These are phyloP conservation scores for Ophiocordyceps sinensis DNA, from an alignment of 2,329 filamentous ascomycete genomes.

Conservation along the genomic window DNA sequence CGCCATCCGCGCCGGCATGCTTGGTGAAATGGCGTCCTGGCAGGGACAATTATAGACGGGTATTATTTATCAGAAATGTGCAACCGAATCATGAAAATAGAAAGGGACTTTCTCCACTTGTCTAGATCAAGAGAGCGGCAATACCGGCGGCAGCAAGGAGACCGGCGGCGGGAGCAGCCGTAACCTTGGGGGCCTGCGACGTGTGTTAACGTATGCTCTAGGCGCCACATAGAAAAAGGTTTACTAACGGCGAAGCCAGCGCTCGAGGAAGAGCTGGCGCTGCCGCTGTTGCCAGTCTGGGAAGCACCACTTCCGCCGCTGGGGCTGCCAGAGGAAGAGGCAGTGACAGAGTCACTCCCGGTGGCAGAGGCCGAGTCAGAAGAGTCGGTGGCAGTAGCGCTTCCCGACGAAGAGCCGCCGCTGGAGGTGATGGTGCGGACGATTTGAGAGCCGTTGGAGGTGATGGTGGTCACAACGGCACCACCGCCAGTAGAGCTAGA, in stretches of 20 bases:
- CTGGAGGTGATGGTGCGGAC: slow-evolving; percentile 11
- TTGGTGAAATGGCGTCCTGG: slow-evolving; percentile 11
- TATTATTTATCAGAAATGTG: slow-evolving; percentile 29
- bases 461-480: slow-evolving; percentile 9
- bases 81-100: slow-evolving; percentile 15
- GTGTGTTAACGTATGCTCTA: no score
- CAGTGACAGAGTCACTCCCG: neutral
- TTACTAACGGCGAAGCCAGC: slow-evolving; percentile 15
- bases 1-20: slow-evolving; percentile 7
- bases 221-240: no score
- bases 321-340: neutral
- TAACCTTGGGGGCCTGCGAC: slow-evolving; percentile 22
- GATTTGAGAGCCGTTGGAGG: no score
- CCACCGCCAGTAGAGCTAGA: slow-evolving; percentile 3
- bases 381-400: slow-evolving; percentile 8
- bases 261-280: slow-evolving; percentile 5
- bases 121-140: slow-evolving; percentile 33
- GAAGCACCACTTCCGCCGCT: neutral
- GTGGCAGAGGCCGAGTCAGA: slow-evolving; percentile 2
- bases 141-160: slow-evolving; percentile 34
- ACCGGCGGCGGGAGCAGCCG: slow-evolving; percentile 29
- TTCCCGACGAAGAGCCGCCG: slow-evolving; percentile 2
- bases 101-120: slow-evolving; percentile 1
- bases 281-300: slow-evolving; percentile 1
- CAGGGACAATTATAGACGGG: slow-evolving; percentile 18